Base-by-base conservation (phyloP, 495 filamentous ascomycete species). In the Talaromyces nanjingensis region DNA sequence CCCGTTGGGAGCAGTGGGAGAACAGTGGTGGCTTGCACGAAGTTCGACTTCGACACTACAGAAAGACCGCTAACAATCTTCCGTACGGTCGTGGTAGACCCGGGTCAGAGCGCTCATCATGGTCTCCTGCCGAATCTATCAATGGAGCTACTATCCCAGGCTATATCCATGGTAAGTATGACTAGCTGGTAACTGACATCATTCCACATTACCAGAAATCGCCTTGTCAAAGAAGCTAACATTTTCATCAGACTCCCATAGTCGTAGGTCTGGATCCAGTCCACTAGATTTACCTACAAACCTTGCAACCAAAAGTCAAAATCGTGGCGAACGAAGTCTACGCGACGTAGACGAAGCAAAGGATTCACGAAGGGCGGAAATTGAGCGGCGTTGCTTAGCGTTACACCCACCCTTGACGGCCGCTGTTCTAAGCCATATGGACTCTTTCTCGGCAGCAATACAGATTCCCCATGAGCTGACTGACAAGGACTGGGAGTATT, bases 1-100 rank as follows among this genome's bases (percentile, higher is more conserved):
- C 79, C 22, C 84, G 86, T 29, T 91, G 89, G 85, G 90, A 92
- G 69, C 84, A 82, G 59, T 92, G 86, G 82, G 86, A 88, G 61
- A 73, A 72, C 16, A 71, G 73, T 58, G 79, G 81, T n/a, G 80
- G 81, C 20, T 49, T 73, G 27, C 45, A 56, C 16, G 37, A 47
- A 22, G 24, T 49, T 34, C 25, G 20, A 6, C 33, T 22, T 49
- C 12, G 25, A 11, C 16, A n/a, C 18, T 18, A 22, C 27, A 25
- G 25, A 9, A 62, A n/a, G 4, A 7, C 45, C 20, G 34, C 45
- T 33, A 33, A 53, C 8, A 45, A 22, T 49, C 16, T 18, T 29
- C 60, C 27, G 18, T 34, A 16, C 39, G 29, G 39, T 37, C 29
- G n/a, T 34, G 12, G 29, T 20, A 33, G 16, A 8, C 24, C 27